These are phyloP conservation scores for Collybia sp. DNA, from an alignment of 768 basidiomycete species.

Conservation along the genomic window DNA sequence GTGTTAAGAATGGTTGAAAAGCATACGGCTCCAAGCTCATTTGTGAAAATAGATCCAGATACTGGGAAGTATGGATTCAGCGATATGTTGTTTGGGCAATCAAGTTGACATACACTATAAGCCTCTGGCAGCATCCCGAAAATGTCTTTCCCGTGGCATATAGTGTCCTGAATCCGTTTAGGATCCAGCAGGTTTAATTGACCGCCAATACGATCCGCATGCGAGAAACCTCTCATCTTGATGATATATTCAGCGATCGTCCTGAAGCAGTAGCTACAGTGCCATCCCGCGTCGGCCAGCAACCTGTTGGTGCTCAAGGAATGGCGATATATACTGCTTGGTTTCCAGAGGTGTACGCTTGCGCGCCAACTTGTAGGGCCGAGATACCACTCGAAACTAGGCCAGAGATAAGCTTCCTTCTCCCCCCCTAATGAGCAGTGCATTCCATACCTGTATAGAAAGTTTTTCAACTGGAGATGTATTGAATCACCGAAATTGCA, in stretches of 20 bases:
- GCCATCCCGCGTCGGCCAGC: constrained; percentile 65
- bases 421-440: constrained; percentile 2
- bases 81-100: neutral
- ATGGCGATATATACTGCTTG: constrained; percentile 41
- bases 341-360: constrained; percentile 42
- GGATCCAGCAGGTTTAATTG: constrained; percentile 41
- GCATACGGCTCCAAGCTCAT: constrained; percentile 50
- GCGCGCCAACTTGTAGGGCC: constrained; percentile 55
- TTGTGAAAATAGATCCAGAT: constrained; percentile 46
- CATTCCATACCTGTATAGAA: constrained; percentile 45
- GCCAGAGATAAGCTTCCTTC: no score
- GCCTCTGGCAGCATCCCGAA: constrained; percentile 66
- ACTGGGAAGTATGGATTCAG: constrained; percentile 24
- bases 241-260: constrained; percentile 51
- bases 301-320: constrained; percentile 40
- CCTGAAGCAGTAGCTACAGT: constrained; percentile 65
- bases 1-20: neutral
- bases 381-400: constrained; percentile 53
- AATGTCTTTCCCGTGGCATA: constrained; percentile 58
- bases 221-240: constrained; percentile 61
- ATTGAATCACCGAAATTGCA: constrained; percentile 50
- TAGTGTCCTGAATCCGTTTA: constrained; percentile 47
- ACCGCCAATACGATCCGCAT: constrained; percentile 56
- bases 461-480: constrained; percentile 59
- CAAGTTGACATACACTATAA: constrained; percentile 36